Base-by-base conservation (phyloP, 2,329 filamentous ascomycete species). In the Epichloe gansuensis region DNA sequence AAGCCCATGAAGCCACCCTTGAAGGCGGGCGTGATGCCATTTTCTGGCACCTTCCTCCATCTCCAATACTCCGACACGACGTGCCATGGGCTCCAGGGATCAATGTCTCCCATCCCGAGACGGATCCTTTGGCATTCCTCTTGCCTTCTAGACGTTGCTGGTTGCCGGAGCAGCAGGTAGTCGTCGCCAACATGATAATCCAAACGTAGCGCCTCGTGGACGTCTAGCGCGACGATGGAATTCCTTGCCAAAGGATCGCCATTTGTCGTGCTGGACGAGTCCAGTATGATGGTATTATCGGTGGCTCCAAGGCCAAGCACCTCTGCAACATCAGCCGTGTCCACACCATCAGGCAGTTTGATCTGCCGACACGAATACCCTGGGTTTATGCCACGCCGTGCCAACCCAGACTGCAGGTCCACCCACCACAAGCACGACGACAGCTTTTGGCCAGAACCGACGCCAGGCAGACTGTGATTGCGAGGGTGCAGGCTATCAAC, bases 1-100 rank as follows among this genome's bases (percentile, higher is more conserved):
- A 85, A 94, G 0, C 89, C 89, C 68, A 95, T 80, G 54, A 95
- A 82, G 0, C 89, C 89, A 49, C 88, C 89, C 67, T 87, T 81
- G 63, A 95, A 95, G 0, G 86, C 78, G 0, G 61, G 58, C 4
- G 60, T 57, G 4, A 60, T 52, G 9, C 47, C 53, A 7, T 58
- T 38, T 8, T 51, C 47, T 0, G 56, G 36, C 8, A 65, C 54
- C 41, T 48, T 63, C 38, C 68, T 56, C 5, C 55, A 56, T 41
- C 65, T 59, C 59, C 68, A 65, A 46, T 76, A 76, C 5, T 71
- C 68, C 0, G 75, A 71, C 11, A 80, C 60, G 40, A 78, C 59
- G 36, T 75, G 70, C 76, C 77, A 81, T 8, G 78, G 68, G 9
- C 66, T 63, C 50, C 67, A 61, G 0, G 61, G 53, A 5, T 70